Conservation (phyloP, 768 basidiomycete genomes). For the Suillus lakei region DNA sequence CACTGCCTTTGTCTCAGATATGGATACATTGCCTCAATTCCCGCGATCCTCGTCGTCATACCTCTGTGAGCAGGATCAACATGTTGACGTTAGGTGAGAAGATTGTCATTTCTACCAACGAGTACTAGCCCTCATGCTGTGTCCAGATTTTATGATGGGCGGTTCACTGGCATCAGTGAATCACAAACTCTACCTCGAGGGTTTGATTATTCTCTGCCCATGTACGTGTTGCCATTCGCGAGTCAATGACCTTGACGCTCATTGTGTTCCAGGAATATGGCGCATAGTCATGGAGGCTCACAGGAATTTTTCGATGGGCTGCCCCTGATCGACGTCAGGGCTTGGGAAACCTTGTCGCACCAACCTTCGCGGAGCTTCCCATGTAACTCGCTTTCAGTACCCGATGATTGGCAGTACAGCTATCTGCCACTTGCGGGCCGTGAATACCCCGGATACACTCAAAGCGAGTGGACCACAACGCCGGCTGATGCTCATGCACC, state of each 20-base stretch:
- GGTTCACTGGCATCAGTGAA: not conserved
- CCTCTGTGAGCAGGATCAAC: not conserved
- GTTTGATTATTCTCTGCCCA: not conserved
- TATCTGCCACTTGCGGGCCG: too few species aligned
- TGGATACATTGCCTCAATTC: constrained; percentile 1
- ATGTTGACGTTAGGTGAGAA: constrained; percentile 3
- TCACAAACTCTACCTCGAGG: not conserved
- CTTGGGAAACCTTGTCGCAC: not conserved
- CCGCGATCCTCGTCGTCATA: not conserved
- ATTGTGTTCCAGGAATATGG: constrained; percentile 1
- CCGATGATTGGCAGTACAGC: not conserved
- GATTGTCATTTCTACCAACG: not conserved
- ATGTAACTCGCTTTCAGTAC: not conserved
- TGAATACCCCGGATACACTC: not conserved
- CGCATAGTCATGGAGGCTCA: too few species aligned
- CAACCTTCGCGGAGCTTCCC: not conserved
- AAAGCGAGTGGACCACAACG: not conserved
- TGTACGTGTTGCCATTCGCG: not conserved
- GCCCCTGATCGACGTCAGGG: not conserved
- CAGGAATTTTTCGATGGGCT: not conserved
- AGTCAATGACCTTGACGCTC: not conserved
- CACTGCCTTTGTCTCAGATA: constrained; percentile 5
- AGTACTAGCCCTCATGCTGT: not conserved
- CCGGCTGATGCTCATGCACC: not conserved
- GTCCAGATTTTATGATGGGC: not conserved